These are phyloP conservation scores for Zymoseptoria brevis DNA, from an alignment of 2,329 filamentous ascomycete species.

Conservation along the genomic window DNA sequence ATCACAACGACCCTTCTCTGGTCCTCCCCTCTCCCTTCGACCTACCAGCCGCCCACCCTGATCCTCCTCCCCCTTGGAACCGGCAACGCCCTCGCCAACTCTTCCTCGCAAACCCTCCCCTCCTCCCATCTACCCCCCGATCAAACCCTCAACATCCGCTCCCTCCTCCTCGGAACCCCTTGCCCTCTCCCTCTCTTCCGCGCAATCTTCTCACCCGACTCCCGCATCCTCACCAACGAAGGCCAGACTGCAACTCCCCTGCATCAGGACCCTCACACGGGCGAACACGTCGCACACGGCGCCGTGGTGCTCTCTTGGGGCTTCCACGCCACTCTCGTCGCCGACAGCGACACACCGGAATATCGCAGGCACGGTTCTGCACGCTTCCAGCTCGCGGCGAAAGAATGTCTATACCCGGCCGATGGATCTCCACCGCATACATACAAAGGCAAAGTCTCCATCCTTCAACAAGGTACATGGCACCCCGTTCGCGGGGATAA, in stretches of 20 bases:
- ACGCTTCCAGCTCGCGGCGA: slow-evolving; percentile 78
- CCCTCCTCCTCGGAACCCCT: slow-evolving; percentile 29
- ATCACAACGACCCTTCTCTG: slow-evolving; percentile 60
- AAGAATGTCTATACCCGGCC: slow-evolving; percentile 58
- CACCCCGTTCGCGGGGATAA: slow-evolving; percentile 28
- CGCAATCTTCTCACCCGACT: slow-evolving; percentile 38
- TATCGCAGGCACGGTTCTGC: slow-evolving; percentile 70
- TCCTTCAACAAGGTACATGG: slow-evolving; percentile 32
- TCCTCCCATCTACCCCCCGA: neutral
- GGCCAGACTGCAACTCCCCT: slow-evolving; percentile 35
- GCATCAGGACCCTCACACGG: slow-evolving; percentile 21
- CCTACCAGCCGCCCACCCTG: slow-evolving; percentile 46
- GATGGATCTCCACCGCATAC: slow-evolving; percentile 47
- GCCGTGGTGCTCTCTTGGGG: slow-evolving; percentile 86
- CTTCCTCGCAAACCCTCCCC: slow-evolving; percentile 23
- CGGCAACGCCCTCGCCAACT: slow-evolving; percentile 43
- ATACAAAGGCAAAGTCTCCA: slow-evolving; percentile 48
- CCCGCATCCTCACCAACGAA: slow-evolving; percentile 37
- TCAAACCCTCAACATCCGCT: slow-evolving; percentile 27
- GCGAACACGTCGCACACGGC: slow-evolving; percentile 47
- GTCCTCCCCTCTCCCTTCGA: slow-evolving; percentile 3
- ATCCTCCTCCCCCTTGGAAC: slow-evolving; percentile 36
- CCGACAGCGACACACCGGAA: slow-evolving; percentile 77
- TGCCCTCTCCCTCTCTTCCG: slow-evolving; percentile 37
- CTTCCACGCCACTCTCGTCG: slow-evolving; percentile 80